Evolutionary conservation across 2,329 filamentous ascomycete species (phyloP).

Genomic region (Neoscytalidium dimidiatum): DNA sequence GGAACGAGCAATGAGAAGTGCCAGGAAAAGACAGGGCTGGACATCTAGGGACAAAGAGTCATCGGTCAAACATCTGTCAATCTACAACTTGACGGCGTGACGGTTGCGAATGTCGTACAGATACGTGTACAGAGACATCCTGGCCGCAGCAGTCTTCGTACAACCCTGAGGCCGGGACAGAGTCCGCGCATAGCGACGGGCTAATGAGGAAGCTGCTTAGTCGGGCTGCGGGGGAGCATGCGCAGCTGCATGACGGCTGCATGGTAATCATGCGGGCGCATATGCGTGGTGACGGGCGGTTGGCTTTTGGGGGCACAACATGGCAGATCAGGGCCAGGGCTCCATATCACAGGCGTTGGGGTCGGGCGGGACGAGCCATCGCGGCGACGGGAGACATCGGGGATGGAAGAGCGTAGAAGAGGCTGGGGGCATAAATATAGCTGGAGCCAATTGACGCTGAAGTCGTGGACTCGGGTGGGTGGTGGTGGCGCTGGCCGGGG

Average conservation of each 20-base stretch:
- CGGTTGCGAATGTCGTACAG: conserved; percentile 17
- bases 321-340: background rate
- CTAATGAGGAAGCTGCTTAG: background rate
- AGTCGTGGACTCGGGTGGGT: conserved; percentile 8
- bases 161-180: background rate
- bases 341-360: conserved; percentile 2
- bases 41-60: background rate
- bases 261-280: conserved; percentile 17
- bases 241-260: conserved; percentile 14
- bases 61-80: conserved; percentile 17
- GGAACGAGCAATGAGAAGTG: conserved; percentile 15
- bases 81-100: conserved; percentile 16
- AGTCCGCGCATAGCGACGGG: background rate
- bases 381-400: background rate
- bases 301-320: background rate
- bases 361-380: conserved; percentile 7
- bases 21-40: conserved; percentile 6
- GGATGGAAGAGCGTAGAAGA: no score
- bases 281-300: conserved; percentile 17
- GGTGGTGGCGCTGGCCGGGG: background rate
- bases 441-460: background rate
- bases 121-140: conserved; percentile 19
- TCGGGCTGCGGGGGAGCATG: conserved; percentile 5
- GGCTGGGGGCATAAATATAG: background rate
- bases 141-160: background rate